These are phyloP conservation scores for Syzygium oleosum DNA, from an alignment of 345 rosid species.

Conservation along the genomic window DNA sequence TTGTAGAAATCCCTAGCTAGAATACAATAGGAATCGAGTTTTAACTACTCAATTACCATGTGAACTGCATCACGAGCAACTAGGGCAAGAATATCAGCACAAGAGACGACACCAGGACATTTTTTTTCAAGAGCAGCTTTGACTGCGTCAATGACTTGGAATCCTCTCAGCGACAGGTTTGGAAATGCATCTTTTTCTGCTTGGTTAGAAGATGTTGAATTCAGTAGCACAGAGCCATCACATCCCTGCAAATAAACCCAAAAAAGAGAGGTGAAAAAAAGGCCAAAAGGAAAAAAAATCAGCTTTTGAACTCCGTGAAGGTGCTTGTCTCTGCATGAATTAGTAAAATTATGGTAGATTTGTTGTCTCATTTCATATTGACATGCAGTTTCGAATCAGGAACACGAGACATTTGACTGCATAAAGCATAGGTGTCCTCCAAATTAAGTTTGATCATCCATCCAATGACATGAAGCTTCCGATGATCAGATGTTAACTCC, in stretches of 20 bases:
- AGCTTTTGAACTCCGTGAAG: not conserved
- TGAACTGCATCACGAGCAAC: slow-evolving; percentile 47
- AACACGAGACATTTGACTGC: not conserved
- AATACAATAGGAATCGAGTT: not conserved
- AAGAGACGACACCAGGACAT: slow-evolving; percentile 76
- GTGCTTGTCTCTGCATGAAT: not conserved
- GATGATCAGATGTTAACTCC: not conserved
- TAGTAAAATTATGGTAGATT: not conserved
- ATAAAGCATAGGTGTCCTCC: not conserved
- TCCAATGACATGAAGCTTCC: not conserved
- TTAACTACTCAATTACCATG: slow-evolving; percentile 16
- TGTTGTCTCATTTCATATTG: not conserved
- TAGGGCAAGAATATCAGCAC: slow-evolving; percentile 64
- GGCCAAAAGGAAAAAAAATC: not conserved
- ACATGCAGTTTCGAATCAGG: not conserved
- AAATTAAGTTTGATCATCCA: not conserved
- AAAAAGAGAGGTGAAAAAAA: not conserved
- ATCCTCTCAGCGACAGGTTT: slow-evolving; percentile 52
- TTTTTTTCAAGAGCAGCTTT: slow-evolving; percentile 48
- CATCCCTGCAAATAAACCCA: slow-evolving; percentile 42
- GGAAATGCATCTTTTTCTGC: slow-evolving; percentile 11
- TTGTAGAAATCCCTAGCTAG: not conserved
- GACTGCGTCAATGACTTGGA: slow-evolving; percentile 38
- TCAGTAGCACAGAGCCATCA: slow-evolving; percentile 61
- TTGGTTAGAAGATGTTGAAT: slow-evolving; percentile 14